A percentile compares a stretch with the other conserved stretches of the same genome.
phyloP scores from a whole-genome alignment of 2,329 filamentous ascomycete genomes.

The Aspergillus fischeri region DNA sequence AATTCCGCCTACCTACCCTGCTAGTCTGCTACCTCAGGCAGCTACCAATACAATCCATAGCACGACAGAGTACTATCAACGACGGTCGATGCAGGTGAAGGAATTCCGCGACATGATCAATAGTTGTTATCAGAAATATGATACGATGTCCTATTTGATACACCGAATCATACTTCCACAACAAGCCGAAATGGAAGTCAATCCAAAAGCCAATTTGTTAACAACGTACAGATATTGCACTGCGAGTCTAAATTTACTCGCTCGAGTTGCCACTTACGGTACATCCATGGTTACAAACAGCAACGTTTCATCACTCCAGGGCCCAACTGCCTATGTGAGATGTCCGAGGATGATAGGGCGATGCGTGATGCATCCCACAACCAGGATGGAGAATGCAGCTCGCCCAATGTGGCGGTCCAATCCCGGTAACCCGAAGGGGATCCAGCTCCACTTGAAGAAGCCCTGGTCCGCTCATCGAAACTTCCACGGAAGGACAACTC shows the following conservation, averaged over 20 bases:
- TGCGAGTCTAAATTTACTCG: background rate
- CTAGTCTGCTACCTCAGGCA: background rate
- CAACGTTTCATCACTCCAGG: background rate
- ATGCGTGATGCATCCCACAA: background rate
- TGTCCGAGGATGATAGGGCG: background rate
- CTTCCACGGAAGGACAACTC: slow-evolving; percentile 15
- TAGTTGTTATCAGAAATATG: background rate
- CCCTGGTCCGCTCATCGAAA: slow-evolving; percentile 25
- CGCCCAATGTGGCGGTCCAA: slow-evolving; percentile 24
- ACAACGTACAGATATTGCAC: background rate
- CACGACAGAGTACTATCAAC: background rate
- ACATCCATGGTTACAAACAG: background rate
- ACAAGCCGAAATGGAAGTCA: background rate
- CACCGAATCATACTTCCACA: background rate
- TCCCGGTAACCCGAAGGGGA: slow-evolving; percentile 11
- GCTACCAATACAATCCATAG: background rate
- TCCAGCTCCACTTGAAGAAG: slow-evolving; percentile 13
- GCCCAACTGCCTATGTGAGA: background rate
- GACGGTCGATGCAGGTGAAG: background rate
- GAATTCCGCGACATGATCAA: background rate
- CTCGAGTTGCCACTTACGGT: slow-evolving; percentile 11
- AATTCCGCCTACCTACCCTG: background rate
- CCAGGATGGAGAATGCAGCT: slow-evolving; percentile 12
- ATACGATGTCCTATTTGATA: background rate
- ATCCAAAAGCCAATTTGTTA: background rate